These are phyloP conservation scores for Sclerotinia glacialis DNA, from an alignment of 2,329 filamentous ascomycete species.

Conservation along the genomic window DNA sequence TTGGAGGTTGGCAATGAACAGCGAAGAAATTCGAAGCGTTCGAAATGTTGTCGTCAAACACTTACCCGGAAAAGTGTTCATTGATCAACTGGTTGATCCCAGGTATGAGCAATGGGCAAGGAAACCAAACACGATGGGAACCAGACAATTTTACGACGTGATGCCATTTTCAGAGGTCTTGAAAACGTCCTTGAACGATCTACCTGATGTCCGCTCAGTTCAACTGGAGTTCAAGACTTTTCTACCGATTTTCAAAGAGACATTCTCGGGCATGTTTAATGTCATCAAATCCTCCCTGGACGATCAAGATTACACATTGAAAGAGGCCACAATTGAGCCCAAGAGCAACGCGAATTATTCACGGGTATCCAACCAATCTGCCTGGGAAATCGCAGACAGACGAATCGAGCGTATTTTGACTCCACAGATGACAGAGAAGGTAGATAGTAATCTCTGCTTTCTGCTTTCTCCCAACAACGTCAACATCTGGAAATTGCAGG, in stretches of 20 bases:
- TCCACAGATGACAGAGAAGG: neutral
- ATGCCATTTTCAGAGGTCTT: neutral
- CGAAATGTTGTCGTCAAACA: neutral
- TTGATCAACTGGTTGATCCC: too few relatives aligned
- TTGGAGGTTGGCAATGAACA: neutral
- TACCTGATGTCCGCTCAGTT: neutral
- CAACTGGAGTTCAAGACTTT: constrained; percentile 7
- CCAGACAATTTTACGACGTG: fast-evolving
- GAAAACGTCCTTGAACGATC: neutral
- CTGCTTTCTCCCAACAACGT: neutral
- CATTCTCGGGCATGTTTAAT: neutral
- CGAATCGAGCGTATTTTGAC: neutral
- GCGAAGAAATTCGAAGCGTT: neutral
- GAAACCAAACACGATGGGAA: too few relatives aligned
- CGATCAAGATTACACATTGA: neutral
- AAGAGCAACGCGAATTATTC: too few relatives aligned
- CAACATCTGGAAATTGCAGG: neutral
- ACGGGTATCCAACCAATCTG: neutral
- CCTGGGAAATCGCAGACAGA: fast-evolving
- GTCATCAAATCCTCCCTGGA: neutral
- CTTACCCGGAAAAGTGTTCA: too few relatives aligned
- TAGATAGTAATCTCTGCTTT: neutral
- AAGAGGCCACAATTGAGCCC: neutral
- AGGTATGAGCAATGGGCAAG: too few relatives aligned
- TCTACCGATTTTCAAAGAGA: neutral